Base-by-base conservation (phyloP, 169 alveolate genomes). In the Plasmodium vinckei region DNA sequence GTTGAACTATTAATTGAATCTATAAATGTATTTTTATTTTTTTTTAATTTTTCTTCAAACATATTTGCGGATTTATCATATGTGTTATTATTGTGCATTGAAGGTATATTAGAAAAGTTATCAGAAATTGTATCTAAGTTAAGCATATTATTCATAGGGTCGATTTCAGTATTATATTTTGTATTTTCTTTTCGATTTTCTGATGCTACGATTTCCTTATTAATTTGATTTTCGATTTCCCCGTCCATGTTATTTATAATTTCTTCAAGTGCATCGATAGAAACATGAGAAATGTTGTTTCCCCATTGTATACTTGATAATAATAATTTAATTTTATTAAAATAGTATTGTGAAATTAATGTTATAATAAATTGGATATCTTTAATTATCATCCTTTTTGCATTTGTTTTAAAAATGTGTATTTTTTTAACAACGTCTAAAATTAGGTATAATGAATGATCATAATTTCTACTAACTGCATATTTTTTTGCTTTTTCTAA, bases 401-500 rank as follows among this genome's bases (percentile, higher is more conserved):
- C 33, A 64, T 77, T 57, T 77, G 49, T 77, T 77, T 77, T 77
- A 77, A 77, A 77, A 5, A 51, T 25, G 46, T 77, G 88, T 25
- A 77, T 42, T 17, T 47, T 17, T 44, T 56, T 77, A 7, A 68
- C 72, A 13, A 77, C 46, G 21, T 77, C 88, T 56, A 77, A 77
- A 63, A 77, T 61, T 33, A 77, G 25, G 33, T 56, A 7, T 44
- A 77, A 51, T 21, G 77, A 23, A 47, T 77, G 70, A 15, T 77
- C 88, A 44, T 77, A 77, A 49, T 77, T 77, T 46, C 88, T 64
- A 56, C 47, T 77, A 59, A 77, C 77, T 15, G 88, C 70, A 77
- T 39, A 77, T 63, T 77, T 77, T 44, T 77, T 77, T 21, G 88
- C 88, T 15, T 77, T n/a, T 10, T 77, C 88, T 63, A 77, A 46